phyloP scores from a whole-genome alignment of 352 stramenopile genomes.

The Phytophthora sp. region DNA sequence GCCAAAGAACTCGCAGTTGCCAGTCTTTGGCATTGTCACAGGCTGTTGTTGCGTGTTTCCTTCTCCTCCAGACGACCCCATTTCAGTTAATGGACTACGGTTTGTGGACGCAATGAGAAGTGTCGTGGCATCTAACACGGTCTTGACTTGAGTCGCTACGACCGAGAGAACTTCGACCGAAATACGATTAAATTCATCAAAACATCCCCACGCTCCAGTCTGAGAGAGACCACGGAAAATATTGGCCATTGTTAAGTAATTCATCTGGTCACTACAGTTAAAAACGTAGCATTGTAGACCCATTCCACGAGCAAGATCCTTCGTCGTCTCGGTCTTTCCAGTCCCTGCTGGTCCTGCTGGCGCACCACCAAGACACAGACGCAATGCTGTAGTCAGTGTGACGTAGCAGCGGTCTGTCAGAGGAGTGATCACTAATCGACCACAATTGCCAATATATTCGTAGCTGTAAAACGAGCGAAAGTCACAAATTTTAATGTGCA shows the following conservation, averaged over 20 bases:
- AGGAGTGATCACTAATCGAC: slow-evolving; percentile 82
- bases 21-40: slow-evolving; percentile 45
- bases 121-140: slow-evolving; percentile 91
- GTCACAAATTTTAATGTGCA: slow-evolving; percentile 92
- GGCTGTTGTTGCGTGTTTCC: slow-evolving; percentile 33
- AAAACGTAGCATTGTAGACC: slow-evolving; percentile 88
- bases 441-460: slow-evolving; percentile 97
- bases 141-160: slow-evolving; percentile 98
- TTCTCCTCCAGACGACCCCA: slow-evolving; percentile 24
- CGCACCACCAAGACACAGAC: slow-evolving; percentile 78
- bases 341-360: slow-evolving; percentile 83
- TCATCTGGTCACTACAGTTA: slow-evolving; percentile 91
- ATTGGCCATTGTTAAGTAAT: slow-evolving; percentile 97
- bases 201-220: slow-evolving; percentile 96
- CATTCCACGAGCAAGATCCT: slow-evolving; percentile 79
- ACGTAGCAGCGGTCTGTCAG: slow-evolving; percentile 88
- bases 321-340: slow-evolving; percentile 89
- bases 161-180: slow-evolving; percentile 96
- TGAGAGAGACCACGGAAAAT: slow-evolving; percentile 95
- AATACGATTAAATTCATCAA: slow-evolving; percentile 98
- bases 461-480: slow-evolving; percentile 95
- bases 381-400: slow-evolving; percentile 82
- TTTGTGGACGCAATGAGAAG: slow-evolving; percentile 32
- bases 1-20: slow-evolving; percentile 91
- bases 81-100: slow-evolving; percentile 16